Evolutionary conservation across 768 basidiomycete genomes (phyloP), one percentile per base, ranked within the genome.

Genomic region (Tephrocybe rancida): DNA sequence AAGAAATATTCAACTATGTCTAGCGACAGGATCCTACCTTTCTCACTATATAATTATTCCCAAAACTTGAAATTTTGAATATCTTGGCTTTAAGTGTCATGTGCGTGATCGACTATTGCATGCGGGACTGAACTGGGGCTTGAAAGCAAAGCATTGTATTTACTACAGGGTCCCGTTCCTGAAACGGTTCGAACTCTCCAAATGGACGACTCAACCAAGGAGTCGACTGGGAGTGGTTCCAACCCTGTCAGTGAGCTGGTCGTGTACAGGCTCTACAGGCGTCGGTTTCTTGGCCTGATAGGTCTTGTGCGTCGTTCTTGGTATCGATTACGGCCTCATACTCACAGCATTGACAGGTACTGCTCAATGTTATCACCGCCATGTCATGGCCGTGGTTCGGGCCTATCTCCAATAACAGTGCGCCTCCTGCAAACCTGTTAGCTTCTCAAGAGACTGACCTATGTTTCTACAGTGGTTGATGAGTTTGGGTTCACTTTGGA

Each of bases 341-440:
- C 13, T 26, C 41, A 19, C 22, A 2, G 7, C 19, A n/a, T 41
- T 16, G 30, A 8, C 38, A 90, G 89, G 73, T 87, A 9, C 26
- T 87, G 26, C 69, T 92, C 27, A 87, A 84, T 49, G 65, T 86
- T 35, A 77, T 84, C 10, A 73, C 78, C 2, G 89, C 81, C 5
- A 83, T 89, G 85, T 70, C 79, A 6, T 85, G 84, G 81, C 79
- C 87, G 3, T 94, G 90, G 90, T 94, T 93, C 61, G 90, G 91
- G 3, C 88, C 92, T 3, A 92, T 95, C 49, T 74, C 91, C 0
- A 84, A 83, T 37, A 66, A 85, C 60, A 75, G 90, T 91, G 44
- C 38, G 75, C 56, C 26, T 21, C 32, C 26, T 11, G 30, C 37
- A 11, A 6, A 16, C 11, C 9, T 21, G 34, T 11, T 24, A 10